phyloP scores from a whole-genome alignment of 495 filamentous ascomycete species.

The Lasiosphaeria ovina region DNA sequence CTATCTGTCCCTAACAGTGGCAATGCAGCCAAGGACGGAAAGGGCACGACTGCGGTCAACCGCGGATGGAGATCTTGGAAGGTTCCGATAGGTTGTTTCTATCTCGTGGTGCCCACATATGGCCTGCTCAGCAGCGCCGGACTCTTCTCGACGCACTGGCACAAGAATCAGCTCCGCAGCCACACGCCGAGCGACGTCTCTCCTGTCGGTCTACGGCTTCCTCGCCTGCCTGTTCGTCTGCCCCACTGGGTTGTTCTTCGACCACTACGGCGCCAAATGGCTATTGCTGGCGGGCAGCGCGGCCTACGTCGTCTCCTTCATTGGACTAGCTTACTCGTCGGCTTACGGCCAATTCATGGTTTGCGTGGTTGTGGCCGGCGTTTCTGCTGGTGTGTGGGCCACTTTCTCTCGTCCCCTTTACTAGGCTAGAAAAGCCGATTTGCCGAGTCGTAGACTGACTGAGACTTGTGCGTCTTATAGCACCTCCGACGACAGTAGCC shows the following conservation, averaged over 20 bases:
- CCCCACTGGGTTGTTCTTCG: constrained; percentile 24
- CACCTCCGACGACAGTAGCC: constrained; percentile 26
- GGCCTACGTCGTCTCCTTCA: constrained; percentile 22
- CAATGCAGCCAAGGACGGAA: no score
- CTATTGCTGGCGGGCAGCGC: constrained; percentile 21
- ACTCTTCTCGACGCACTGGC: constrained; percentile 31
- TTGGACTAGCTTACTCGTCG: constrained; percentile 26
- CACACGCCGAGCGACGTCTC: constrained; percentile 21
- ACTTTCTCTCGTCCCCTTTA: background rate
- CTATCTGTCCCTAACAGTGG: no score
- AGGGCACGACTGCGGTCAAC: constrained; percentile 10
- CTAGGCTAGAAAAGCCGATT: background rate
- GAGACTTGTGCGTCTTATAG: constrained; percentile 10
- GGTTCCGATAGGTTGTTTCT: constrained; percentile 29
- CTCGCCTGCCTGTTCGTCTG: constrained; percentile 24
- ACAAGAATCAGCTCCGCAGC: constrained; percentile 18
- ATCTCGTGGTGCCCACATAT: constrained; percentile 25
- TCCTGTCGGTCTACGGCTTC: constrained; percentile 33
- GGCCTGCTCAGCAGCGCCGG: constrained; percentile 32
- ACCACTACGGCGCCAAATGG: constrained; percentile 19
- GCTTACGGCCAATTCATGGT: constrained; percentile 30
- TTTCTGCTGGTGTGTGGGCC: constrained; percentile 19
- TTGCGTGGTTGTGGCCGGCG: constrained; percentile 26
- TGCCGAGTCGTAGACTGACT: no score
- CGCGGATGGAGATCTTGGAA: constrained; percentile 23